phyloP scores from a whole-genome alignment of 257 asterid species.

The Buddleja alternifolia region DNA sequence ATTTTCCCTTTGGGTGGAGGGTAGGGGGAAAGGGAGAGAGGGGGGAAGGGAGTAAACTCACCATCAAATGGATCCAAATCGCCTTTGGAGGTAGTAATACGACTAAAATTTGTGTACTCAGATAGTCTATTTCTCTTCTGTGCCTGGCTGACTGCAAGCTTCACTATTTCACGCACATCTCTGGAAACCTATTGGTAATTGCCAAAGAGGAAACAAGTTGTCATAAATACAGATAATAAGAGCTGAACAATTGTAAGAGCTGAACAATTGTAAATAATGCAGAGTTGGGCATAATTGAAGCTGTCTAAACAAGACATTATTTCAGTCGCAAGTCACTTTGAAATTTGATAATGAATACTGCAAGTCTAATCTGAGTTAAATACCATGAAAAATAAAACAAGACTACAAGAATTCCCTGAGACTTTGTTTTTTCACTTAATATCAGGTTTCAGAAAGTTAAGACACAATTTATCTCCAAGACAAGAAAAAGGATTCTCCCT shows the following conservation, averaged over 20 bases:
- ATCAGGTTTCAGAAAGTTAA: not conserved
- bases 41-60: conserved; percentile 35
- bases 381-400: not conserved
- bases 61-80: conserved; percentile 97
- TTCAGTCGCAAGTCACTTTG: not conserved
- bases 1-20: too few relatives aligned
- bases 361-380: not conserved
- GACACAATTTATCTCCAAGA: not conserved
- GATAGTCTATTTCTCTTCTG: conserved; percentile 72
- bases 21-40: not conserved
- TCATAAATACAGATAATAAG: conserved; percentile 17
- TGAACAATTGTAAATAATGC: not conserved
- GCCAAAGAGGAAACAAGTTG: conserved; percentile 20
- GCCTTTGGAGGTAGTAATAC: conserved; percentile 63
- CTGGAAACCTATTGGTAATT: conserved; percentile 56
- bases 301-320: not conserved
- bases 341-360: not conserved
- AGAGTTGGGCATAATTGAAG: not conserved
- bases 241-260: too few relatives aligned
- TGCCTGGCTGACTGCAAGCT: conserved; percentile 84
- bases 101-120: conserved; percentile 75
- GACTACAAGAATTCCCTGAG: not conserved
- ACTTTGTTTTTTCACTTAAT: not conserved
- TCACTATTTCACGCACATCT: conserved; percentile 84
- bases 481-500: not conserved